Base-by-base conservation (phyloP, 2,329 filamentous ascomycete genomes). In the Diaporthe helianthi region DNA sequence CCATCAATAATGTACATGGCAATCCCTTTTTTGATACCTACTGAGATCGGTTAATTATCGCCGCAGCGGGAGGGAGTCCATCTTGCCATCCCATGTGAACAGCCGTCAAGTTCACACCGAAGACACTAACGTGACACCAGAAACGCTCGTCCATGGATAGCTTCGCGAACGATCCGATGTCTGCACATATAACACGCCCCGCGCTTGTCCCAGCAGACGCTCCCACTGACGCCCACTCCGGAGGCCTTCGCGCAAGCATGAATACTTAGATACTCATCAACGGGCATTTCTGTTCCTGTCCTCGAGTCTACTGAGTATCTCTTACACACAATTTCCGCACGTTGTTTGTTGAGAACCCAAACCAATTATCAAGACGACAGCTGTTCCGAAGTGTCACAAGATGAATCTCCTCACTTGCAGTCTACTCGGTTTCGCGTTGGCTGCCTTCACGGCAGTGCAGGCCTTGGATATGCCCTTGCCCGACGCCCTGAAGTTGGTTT, bases 231-330 rank as follows among this genome's bases (percentile, higher is more conserved):
- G 58, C 58, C 24, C 19, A 36, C 41, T 26, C 41, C 58, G 58
- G 26, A 31, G 19, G 26, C 41, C 24, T 61, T 24, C 41, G 13
- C 41, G 36, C 17, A 24, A 47, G 38, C 13, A 17, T 33, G 26
- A 46, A 13, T 61, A 61, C 29, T 61, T 33, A 19, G 31, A 13
- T 61, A 61, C 29, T 61, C 24, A 61, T 61, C 31, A 15, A 17
- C 7, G 26, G 41, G 26, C 19, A 26, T 33, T n/a, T 61, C 41
- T 47, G 19, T 33, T 29, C 29, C 12, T 33, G 12, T 6, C 41
- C 19, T 2, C 19, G 4, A 2, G 29, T 0, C 7, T n/a, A n/a
- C n/a, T n/a, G n/a, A n/a, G n/a, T n/a, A n/a, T 0, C 3, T 8
- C 29, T n/a, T 6, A 15, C 55, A 31, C 24, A 47, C n/a, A 15